A percentile compares a stretch with the other conserved stretches of the same genome.
phyloP scores from a whole-genome alignment of 495 filamentous ascomycete genomes.

The Barbatosphaeria neglecta region DNA sequence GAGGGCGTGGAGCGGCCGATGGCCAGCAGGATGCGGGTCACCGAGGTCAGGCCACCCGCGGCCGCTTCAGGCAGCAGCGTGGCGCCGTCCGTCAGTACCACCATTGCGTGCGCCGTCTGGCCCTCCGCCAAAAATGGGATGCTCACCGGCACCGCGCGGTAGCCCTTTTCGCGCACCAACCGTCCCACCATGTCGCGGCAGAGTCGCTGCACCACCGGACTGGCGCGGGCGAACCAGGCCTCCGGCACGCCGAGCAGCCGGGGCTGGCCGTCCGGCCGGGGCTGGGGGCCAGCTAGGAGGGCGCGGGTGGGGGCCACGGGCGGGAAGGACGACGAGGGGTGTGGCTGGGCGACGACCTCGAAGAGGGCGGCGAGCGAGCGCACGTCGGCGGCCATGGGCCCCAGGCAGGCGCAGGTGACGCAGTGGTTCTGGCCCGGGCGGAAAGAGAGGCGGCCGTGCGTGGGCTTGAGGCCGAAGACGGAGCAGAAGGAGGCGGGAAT shows the following conservation, averaged over 20 bases:
- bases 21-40: slow-evolving; percentile 59
- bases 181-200: slow-evolving; percentile 48
- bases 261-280: slow-evolving; percentile 3
- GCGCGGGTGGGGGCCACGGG: slow-evolving; percentile 6
- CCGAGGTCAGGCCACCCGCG: slow-evolving; percentile 40
- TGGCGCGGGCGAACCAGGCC: slow-evolving; percentile 59
- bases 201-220: slow-evolving; percentile 45
- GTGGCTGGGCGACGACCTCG: slow-evolving; percentile 56
- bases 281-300: slow-evolving; percentile 3
- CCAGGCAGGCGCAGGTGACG: slow-evolving; percentile 49
- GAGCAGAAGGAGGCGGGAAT: slow-evolving; percentile 71
- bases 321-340: slow-evolving; percentile 45
- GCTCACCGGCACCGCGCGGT: slow-evolving; percentile 52
- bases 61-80: slow-evolving; percentile 14
- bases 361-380: slow-evolving; percentile 63
- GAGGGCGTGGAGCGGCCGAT: slow-evolving; percentile 51
- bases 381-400: slow-evolving; percentile 65
- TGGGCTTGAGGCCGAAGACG: slow-evolving; percentile 72
- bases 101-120: slow-evolving; percentile 66
- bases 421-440: slow-evolving; percentile 49
- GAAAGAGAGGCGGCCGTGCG: slow-evolving; percentile 57
- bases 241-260: slow-evolving; percentile 54
- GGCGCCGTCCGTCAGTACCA: slow-evolving; percentile 63
- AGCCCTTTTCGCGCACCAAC: slow-evolving; percentile 43
- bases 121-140: slow-evolving; percentile 67